Evolutionary conservation across 2,329 filamentous ascomycete species (phyloP).

Genomic region (Helotiales sp.): DNA sequence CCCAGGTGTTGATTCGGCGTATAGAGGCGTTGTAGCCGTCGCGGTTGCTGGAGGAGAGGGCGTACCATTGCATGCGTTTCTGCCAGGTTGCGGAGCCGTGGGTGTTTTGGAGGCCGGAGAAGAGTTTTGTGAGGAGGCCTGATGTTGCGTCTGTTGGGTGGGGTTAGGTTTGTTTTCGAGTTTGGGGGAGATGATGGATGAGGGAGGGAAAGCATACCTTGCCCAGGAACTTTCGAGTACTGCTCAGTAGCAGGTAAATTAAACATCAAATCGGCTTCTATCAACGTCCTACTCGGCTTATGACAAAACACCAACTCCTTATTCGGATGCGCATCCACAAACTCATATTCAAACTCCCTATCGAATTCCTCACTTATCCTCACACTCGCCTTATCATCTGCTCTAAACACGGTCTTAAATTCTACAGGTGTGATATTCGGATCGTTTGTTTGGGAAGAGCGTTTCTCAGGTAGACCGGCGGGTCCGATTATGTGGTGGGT

Average conservation of each 20-base stretch:
- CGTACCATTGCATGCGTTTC: conserved; percentile 83
- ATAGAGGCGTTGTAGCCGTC: conserved; percentile 69
- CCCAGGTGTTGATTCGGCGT: conserved; percentile 71
- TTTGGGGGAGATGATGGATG: too few species aligned
- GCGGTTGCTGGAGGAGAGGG: conserved; percentile 59
- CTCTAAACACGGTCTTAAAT: conserved; percentile 69
- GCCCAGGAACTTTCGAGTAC: conserved; percentile 53
- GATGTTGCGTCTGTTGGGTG: conserved; percentile 51
- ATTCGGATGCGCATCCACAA: conserved; percentile 76
- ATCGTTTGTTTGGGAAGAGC: conserved; percentile 59
- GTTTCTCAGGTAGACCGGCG: conserved; percentile 81
- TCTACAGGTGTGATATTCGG: conserved; percentile 39
- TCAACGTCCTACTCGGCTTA: conserved; percentile 74
- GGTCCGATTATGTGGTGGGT: conserved; percentile 81
- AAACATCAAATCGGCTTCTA: conserved; percentile 89
- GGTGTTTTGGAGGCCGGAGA: conserved; percentile 59
- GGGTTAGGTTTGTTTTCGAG: too few species aligned
- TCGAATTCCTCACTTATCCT: conserved; percentile 78
- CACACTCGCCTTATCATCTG: conserved; percentile 49
- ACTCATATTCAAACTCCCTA: conserved; percentile 82
- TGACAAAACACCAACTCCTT: conserved; percentile 88
- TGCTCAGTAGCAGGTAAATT: conserved; percentile 88
- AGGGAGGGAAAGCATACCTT: too few species aligned
- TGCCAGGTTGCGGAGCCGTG: conserved; percentile 67
- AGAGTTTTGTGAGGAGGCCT: conserved; percentile 60